Percentiles rank a stretch among this genome's conserved stretches.
These are phyloP conservation scores for Fraxinus pennsylvanica DNA, from an alignment of 257 asterid genomes.

Conservation along the genomic window DNA sequence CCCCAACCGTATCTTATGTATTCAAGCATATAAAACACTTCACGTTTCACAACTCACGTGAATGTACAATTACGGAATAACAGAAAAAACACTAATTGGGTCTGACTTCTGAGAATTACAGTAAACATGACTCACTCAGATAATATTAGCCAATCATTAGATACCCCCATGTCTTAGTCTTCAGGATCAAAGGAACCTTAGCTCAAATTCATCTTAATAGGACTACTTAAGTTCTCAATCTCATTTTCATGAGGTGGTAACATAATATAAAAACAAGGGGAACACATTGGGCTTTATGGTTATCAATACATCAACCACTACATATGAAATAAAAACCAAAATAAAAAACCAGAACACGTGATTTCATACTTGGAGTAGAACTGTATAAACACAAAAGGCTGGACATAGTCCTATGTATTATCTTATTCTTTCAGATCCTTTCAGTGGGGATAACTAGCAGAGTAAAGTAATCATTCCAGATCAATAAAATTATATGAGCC, in stretches of 20 bases:
- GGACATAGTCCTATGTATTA: not conserved
- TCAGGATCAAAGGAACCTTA: not conserved
- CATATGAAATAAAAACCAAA: not conserved
- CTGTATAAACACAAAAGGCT: not conserved
- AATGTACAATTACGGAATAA: constrained; percentile 7
- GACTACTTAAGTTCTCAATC: not conserved
- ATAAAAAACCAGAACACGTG: not conserved
- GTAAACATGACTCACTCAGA: not conserved
- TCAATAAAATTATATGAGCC: not conserved
- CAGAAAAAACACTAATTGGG: not conserved
- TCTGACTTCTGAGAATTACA: not conserved
- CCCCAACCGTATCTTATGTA: not conserved
- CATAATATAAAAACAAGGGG: not conserved
- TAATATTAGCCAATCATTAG: not conserved
- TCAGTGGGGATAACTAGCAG: not conserved
- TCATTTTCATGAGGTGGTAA: not conserved
- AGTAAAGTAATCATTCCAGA: not conserved
- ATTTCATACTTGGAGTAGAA: not conserved
- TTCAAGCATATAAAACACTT: constrained; percentile 16
- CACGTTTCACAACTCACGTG: not conserved
- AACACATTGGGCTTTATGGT: not conserved
- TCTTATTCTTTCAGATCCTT: not conserved
- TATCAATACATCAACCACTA: not conserved
- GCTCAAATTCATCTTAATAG: not conserved
- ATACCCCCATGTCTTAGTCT: not conserved